A percentile compares a stretch with the other conserved stretches of the same genome.
These are phyloP conservation scores for Paracorniculantispora psalliotae DNA, from an alignment of 2,329 filamentous ascomycete genomes.

Conservation along the genomic window DNA sequence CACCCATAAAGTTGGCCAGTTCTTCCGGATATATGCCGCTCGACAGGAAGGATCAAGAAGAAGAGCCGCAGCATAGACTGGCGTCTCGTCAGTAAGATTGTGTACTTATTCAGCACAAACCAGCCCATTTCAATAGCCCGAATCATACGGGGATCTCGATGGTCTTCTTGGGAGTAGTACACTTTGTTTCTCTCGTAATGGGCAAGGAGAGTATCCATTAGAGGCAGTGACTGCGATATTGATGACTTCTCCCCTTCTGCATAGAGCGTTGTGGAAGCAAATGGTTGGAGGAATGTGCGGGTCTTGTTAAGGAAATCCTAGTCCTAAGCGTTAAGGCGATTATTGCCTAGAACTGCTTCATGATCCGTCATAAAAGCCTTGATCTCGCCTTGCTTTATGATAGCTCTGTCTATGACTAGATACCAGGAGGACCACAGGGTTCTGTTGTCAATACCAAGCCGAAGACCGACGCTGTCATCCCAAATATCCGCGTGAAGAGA, in stretches of 20 bases:
- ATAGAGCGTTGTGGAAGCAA: neutral
- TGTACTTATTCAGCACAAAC: neutral
- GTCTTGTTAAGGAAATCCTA: neutral
- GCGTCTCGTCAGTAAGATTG: neutral
- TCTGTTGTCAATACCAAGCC: neutral
- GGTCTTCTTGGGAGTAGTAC: neutral
- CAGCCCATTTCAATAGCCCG: neutral
- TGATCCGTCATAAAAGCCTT: neutral
- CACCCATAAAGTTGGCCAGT: neutral
- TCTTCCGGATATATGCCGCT: neutral
- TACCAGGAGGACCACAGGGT: slow-evolving; percentile 6
- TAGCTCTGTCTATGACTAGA: neutral
- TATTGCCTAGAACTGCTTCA: neutral
- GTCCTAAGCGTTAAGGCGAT: neutral
- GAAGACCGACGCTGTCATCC: neutral
- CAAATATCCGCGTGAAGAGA: neutral
- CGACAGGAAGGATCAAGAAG: neutral
- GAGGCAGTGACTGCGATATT: neutral
- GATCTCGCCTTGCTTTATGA: neutral
- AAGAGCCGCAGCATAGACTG: neutral
- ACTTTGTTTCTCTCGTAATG: neutral
- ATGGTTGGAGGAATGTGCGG: neutral
- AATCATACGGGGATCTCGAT: neutral
- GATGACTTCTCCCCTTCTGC: neutral
- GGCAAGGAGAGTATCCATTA: neutral